A percentile compares a stretch with the other conserved stretches of the same genome.
phyloP scores from a whole-genome alignment of 225 moss, liverwort and hornwort species.

The Neckera pumila region DNA sequence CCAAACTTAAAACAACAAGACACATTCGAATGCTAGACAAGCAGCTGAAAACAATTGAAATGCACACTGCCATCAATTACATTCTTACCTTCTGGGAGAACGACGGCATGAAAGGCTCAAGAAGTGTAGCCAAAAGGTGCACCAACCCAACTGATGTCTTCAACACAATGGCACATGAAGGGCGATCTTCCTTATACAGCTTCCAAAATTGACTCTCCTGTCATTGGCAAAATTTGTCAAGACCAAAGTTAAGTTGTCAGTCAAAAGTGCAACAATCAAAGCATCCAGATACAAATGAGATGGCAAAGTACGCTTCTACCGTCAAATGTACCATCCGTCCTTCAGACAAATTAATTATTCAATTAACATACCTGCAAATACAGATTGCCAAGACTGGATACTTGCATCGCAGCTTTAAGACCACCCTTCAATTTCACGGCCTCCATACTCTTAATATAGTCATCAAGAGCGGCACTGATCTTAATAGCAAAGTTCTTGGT shows the following conservation, averaged over 20 bases:
- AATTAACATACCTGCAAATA: conserved; percentile 47
- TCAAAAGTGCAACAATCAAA: background rate
- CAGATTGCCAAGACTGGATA: conserved; percentile 82
- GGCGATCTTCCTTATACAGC: conserved; percentile 72
- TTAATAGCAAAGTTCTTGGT: conserved; percentile 44
- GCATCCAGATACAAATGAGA: background rate
- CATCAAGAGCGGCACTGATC: conserved; percentile 51
- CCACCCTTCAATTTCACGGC: conserved; percentile 82
- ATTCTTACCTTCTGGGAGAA: conserved; percentile 71
- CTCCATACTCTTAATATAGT: conserved; percentile 47
- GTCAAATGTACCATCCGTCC: background rate
- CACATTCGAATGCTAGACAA: background rate
- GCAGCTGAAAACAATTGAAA: background rate
- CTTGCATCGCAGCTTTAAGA: conserved; percentile 72
- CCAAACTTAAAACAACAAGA: background rate
- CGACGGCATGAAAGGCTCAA: conserved; percentile 93
- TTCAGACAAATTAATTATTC: background rate
- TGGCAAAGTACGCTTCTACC: background rate
- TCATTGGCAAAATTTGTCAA: conserved; percentile 16
- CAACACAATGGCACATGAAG: conserved; percentile 69
- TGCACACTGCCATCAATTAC: background rate
- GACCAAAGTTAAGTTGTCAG: conserved; percentile 13
- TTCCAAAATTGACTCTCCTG: conserved; percentile 96
- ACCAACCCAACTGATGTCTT: conserved; percentile 71
- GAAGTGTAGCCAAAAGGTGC: conserved; percentile 66